These are phyloP conservation scores for Ogataea saltuana DNA, from an alignment of 805 yeast genomes.

Conservation along the genomic window DNA sequence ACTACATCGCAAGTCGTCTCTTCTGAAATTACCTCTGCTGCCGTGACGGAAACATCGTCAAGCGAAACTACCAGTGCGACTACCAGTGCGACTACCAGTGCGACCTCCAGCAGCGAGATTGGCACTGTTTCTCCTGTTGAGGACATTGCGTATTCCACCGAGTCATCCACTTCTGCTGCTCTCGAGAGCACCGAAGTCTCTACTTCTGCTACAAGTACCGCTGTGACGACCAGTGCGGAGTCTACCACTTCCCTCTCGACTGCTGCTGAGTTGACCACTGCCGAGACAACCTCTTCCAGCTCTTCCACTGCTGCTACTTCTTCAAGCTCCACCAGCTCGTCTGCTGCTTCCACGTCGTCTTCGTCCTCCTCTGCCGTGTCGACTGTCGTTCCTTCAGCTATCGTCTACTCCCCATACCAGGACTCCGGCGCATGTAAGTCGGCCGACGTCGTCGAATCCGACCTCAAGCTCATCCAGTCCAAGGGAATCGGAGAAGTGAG, in stretches of 20 bases:
- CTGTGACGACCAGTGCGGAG: slow-evolving; percentile 14
- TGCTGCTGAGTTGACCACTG: background rate
- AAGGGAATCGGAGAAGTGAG: slow-evolving; percentile 70
- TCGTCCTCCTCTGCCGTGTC: slow-evolving; percentile 34
- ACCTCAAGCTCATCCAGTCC: slow-evolving; percentile 55
- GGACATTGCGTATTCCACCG: background rate
- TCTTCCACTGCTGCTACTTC: slow-evolving; percentile 15
- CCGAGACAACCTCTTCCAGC: slow-evolving; percentile 12
- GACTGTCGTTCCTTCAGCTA: slow-evolving; percentile 48
- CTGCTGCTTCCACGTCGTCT: slow-evolving; percentile 24
- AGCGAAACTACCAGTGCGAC: slow-evolving; percentile 19
- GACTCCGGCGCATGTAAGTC: slow-evolving; percentile 68
- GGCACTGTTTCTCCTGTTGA: background rate
- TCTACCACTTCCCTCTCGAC: background rate
- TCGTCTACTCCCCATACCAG: slow-evolving; percentile 80
- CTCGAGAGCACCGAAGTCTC: slow-evolving; percentile 20
- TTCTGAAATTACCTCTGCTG: slow-evolving; percentile 15
- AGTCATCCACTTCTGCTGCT: slow-evolving; percentile 8
- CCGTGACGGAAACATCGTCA: slow-evolving; percentile 15
- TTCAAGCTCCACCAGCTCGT: slow-evolving; percentile 5
- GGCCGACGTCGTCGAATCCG: slow-evolving; percentile 51
- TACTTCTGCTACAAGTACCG: slow-evolving; percentile 17
- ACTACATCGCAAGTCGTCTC: slow-evolving; percentile 12
- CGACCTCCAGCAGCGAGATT: slow-evolving; percentile 6
- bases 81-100: slow-evolving; percentile 20